Conservation (phyloP, 768 basidiomycete genomes). For the Rhodotorula kratochvilovae region DNA sequence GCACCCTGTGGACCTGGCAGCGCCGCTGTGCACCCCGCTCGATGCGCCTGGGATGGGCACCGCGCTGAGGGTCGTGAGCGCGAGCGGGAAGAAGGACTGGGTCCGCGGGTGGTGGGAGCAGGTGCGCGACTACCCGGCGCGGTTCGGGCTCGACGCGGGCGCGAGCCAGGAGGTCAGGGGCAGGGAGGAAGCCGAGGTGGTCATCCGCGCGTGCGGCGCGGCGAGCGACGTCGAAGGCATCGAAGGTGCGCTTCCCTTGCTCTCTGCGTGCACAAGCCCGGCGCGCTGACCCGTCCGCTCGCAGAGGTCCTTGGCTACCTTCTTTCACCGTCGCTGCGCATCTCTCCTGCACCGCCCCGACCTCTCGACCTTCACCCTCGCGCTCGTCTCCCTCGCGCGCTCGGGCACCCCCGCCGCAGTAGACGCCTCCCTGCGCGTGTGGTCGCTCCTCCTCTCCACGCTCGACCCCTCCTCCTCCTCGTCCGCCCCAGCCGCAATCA, state of each 20-base stretch:
- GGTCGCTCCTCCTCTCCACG: background rate
- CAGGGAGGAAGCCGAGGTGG: constrained; percentile 29
- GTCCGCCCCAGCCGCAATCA: background rate
- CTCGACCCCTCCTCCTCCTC: no score
- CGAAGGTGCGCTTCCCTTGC: constrained; percentile 11
- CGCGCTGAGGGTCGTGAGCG: background rate
- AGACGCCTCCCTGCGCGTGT: background rate
- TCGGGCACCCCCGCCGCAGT: constrained; percentile 1
- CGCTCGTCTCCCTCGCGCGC: background rate
- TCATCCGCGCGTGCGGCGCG: constrained; percentile 9
- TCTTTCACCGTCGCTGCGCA: background rate
- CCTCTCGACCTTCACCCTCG: constrained; percentile 5
- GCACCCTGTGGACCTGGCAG: background rate
- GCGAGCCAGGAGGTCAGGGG: background rate
- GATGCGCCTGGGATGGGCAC: constrained; percentile 5
- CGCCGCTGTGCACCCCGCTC: constrained; percentile 1
- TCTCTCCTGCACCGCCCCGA: background rate
- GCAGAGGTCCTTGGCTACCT: background rate
- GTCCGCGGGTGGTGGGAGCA: constrained; percentile 19
- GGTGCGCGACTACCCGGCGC: constrained; percentile 25
- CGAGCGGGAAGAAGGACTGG: constrained; percentile 4
- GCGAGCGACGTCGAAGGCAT: constrained; percentile 11
- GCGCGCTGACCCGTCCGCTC: no score
- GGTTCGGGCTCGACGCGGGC: constrained; percentile 10
- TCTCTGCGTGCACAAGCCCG: background rate